phyloP scores from a whole-genome alignment of 1,139 yeast species.

The Arxiozyma slooffiae region DNA sequence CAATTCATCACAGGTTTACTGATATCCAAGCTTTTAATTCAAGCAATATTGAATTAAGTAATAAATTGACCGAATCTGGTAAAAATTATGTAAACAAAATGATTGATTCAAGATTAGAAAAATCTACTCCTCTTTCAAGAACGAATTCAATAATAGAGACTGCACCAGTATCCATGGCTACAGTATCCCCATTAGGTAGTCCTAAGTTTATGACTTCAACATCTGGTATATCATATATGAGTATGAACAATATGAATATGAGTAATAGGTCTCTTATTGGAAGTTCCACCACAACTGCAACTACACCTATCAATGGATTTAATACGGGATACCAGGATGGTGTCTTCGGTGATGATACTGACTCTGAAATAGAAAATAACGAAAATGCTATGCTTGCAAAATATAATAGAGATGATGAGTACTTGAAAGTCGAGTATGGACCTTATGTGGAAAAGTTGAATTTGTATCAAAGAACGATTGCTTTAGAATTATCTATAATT shows the following conservation, averaged over 20 bases:
- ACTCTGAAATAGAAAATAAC: conserved; percentile 16
- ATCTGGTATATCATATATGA: conserved; percentile 8
- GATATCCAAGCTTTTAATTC: conserved; percentile 5
- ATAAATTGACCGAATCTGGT: conserved; percentile 26
- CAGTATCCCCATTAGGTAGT: conserved; percentile 4
- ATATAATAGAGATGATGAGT: conserved; percentile 28
- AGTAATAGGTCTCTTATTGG: conserved; percentile 2
- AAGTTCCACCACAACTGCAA: not conserved
- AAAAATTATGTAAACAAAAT: conserved; percentile 23
- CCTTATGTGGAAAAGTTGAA: conserved; percentile 36
- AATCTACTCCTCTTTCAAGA: conserved; percentile 9
- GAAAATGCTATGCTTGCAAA: conserved; percentile 25
- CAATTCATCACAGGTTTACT: conserved; percentile 7
- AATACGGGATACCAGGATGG: conserved; percentile 3
- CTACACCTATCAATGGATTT: not conserved
- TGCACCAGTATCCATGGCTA: not conserved
- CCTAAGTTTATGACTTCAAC: conserved; percentile 7
- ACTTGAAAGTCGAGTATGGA: conserved; percentile 30
- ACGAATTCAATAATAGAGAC: not conserved
- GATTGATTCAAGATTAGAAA: conserved; percentile 20
- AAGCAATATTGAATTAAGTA: conserved; percentile 21
- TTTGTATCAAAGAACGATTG: conserved; percentile 47
- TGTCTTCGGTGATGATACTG: conserved; percentile 8
- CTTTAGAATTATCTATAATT: conserved; percentile 50
- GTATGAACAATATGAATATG: not conserved